These are phyloP conservation scores for Lentinus brumalis DNA, from an alignment of 768 basidiomycete species.

Conservation along the genomic window DNA sequence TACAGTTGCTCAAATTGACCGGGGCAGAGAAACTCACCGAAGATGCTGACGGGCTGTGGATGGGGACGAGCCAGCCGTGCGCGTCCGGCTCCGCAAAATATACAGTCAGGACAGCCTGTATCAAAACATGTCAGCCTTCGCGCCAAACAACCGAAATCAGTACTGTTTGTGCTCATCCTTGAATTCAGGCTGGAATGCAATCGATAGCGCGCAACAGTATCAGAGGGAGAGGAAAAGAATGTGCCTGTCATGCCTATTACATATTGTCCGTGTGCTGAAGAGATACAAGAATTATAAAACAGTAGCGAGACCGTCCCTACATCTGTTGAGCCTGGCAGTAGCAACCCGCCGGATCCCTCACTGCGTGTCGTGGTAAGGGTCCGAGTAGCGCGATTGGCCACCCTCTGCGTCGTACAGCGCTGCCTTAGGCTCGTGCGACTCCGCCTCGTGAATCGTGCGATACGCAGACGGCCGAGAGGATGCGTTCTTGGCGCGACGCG, in stretches of 20 bases:
- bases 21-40: no score
- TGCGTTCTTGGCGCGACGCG: constrained; percentile 1
- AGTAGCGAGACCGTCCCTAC: neutral
- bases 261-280: neutral
- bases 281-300: neutral
- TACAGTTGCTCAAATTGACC: no score
- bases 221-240: neutral
- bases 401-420: constrained; percentile 22
- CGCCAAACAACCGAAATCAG: no score
- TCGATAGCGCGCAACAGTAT: neutral
- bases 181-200: neutral
- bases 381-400: constrained; percentile 18
- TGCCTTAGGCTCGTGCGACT: constrained; percentile 12
- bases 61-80: no score
- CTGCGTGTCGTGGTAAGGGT: constrained; percentile 21
- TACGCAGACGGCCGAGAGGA: constrained; percentile 12
- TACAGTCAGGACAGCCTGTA: no score
- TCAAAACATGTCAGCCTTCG: no score
- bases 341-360: neutral
- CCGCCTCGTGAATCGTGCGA: constrained; percentile 12
- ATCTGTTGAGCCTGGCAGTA: neutral
- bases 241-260: neutral
- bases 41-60: no score
- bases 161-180: no score
- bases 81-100: no score